These are phyloP conservation scores for Aspergillus indologenus DNA, from an alignment of 495 filamentous ascomycete species.

Conservation along the genomic window DNA sequence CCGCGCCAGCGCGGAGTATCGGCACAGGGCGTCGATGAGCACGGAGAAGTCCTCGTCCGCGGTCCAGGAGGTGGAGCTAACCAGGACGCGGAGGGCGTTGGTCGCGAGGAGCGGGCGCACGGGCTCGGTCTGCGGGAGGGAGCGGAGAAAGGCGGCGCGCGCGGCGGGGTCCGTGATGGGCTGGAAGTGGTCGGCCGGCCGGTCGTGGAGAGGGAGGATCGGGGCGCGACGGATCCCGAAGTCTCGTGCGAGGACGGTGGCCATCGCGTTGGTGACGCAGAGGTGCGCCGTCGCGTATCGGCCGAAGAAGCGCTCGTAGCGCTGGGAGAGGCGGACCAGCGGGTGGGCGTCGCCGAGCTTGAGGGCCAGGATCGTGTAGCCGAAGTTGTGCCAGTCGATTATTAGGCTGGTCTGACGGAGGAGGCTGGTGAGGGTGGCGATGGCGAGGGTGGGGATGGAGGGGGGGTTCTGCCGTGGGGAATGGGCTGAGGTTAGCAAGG, in stretches of 20 bases:
- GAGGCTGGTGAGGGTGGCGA: slow-evolving; percentile 69
- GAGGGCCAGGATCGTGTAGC: slow-evolving; percentile 86
- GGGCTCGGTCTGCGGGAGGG: slow-evolving; percentile 56
- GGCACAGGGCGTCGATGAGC: slow-evolving; percentile 77
- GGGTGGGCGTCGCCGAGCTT: slow-evolving; percentile 63
- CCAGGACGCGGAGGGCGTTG: slow-evolving; percentile 61
- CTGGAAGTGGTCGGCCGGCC: slow-evolving; percentile 77
- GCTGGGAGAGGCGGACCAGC: slow-evolving; percentile 67
- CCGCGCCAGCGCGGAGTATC: slow-evolving; percentile 57
- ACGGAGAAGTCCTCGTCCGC: slow-evolving; percentile 92
- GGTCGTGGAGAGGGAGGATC: slow-evolving; percentile 79
- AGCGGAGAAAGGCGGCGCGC: slow-evolving; percentile 56
- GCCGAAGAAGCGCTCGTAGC: slow-evolving; percentile 72
- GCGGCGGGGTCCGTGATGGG: slow-evolving; percentile 52
- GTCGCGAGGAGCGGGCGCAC: slow-evolving; percentile 53
- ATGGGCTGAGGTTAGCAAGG: slow-evolving; percentile 2
- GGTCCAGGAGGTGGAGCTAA: slow-evolving; percentile 95
- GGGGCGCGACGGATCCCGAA: slow-evolving; percentile 60
- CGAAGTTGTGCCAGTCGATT: slow-evolving; percentile 99
- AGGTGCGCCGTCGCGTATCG: slow-evolving; percentile 70
- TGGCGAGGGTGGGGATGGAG: slow-evolving; percentile 81
- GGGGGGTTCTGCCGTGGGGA: slow-evolving; percentile 91
- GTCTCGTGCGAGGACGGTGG: slow-evolving; percentile 60
- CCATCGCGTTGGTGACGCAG: slow-evolving; percentile 88
- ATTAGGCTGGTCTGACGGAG: slow-evolving; percentile 78